Evolutionary conservation across 202 grass and related monocot species (phyloP), one percentile per base, ranked within the genome.

Genomic region (Cymbopogon flexuosus): DNA sequence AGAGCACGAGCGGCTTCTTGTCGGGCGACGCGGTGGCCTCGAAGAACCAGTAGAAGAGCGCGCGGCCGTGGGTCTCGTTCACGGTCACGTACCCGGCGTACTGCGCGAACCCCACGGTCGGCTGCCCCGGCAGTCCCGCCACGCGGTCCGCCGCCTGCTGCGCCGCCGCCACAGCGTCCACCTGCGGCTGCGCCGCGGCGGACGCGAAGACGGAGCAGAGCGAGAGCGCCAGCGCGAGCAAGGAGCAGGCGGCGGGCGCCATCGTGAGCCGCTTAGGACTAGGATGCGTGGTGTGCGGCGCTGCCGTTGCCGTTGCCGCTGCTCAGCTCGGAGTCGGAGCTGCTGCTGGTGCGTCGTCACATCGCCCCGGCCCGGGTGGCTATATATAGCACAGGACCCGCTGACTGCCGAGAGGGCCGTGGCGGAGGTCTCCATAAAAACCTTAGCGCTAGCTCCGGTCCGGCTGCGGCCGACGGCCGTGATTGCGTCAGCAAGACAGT

Each of bases 11-110:
- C 58, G 96, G 96, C 87, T 95, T 95, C 88, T 91, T 91, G 84
- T 78, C 77, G 41, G 79, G 79, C 46, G 78, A 75, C 16, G 69
- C 11, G 15, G 76, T 73, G 67, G 92, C 88, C 87, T 99, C 96
- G 82, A 99, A 95, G 87, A 99, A 93, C 96, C 96, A 99, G 82
- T 99, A 99, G 86, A 99, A 99, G 80, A 99, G 96, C 7, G 96
- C 92, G 49, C 90, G 90, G 31, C 96, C 96, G 76, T 95, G 90
- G 31, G 81, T 60, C 51, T 84, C 79, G 73, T 98, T 93, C 43
- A 94, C 95, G 1, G 92, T 98, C 52, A 98, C 95, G 70, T 98
- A 98, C 37, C 95, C 95, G 34, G 95, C 90, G 64, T 86, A 98
- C 80, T 98, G 95, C 27, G 68, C 63, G 86, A 98, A 98, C 68